These are phyloP conservation scores for Torulaspora maleeae DNA, from an alignment of 805 yeast species.

Conservation along the genomic window DNA sequence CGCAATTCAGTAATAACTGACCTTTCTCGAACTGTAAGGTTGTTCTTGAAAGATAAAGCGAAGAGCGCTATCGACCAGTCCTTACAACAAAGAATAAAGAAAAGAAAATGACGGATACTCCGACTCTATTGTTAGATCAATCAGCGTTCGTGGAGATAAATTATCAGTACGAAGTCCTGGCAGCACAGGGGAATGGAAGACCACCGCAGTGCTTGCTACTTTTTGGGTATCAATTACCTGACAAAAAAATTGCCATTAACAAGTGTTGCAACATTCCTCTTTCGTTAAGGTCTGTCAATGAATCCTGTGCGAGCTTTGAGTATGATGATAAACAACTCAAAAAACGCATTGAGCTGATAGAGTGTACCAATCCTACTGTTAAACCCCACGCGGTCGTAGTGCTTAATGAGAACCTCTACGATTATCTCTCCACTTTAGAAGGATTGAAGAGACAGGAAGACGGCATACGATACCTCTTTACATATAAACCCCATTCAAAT, in stretches of 20 bases:
- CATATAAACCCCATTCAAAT: constrained; percentile 13
- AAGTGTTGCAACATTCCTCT: constrained; percentile 12
- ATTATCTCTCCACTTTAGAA: constrained; percentile 9
- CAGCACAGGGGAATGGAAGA: not conserved
- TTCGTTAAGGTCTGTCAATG: not conserved
- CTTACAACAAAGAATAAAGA: not conserved
- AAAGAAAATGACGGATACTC: not conserved
- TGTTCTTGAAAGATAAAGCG: not conserved
- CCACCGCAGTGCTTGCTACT: constrained; percentile 18
- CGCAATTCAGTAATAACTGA: not conserved
- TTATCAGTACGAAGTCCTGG: constrained; percentile 9
- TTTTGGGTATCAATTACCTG: constrained; percentile 8
- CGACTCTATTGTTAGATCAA: constrained; percentile 5
- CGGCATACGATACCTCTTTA: constrained; percentile 8
- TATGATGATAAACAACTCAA: constrained; percentile 9
- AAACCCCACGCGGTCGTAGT: not conserved
- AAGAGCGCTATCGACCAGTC: not conserved
- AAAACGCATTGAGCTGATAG: constrained; percentile 9
- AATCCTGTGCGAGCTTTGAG: constrained; percentile 4
- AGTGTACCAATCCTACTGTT: constrained; percentile 4
- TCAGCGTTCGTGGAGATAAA: constrained; percentile 13
- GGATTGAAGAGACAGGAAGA: not conserved
- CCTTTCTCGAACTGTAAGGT: not conserved
- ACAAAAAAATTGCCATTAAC: not conserved
- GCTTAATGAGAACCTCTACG: constrained; percentile 6